These are phyloP conservation scores for Claviceps pusilla DNA, from an alignment of 2,329 filamentous ascomycete species.

Conservation along the genomic window DNA sequence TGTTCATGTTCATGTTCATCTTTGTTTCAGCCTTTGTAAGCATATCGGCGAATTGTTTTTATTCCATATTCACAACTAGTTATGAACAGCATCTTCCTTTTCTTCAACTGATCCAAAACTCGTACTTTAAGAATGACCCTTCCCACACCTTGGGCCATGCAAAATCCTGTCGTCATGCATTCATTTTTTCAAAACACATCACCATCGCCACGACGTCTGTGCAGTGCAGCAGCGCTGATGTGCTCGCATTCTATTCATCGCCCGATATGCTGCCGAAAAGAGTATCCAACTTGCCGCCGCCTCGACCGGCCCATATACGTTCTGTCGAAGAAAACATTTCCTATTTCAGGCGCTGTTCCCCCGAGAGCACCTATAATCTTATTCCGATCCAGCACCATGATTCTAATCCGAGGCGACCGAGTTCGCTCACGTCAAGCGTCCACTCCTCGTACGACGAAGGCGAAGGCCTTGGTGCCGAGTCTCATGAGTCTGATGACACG, in stretches of 20 bases:
- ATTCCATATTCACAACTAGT: not conserved
- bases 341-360: not conserved
- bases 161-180: not conserved
- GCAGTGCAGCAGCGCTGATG: not conserved
- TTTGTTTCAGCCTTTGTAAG: not conserved
- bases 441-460: not conserved
- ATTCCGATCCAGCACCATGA: not conserved
- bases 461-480: not conserved
- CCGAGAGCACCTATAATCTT: not conserved
- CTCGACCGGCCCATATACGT: not conserved
- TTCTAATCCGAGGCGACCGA: not conserved
- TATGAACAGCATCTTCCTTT: not conserved
- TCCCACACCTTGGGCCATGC: not conserved
- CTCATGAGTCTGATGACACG: not conserved
- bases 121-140: not conserved
- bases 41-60: not conserved
- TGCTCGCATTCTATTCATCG: not conserved
- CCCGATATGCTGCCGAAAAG: not conserved
- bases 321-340: not conserved
- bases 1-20: conserved; percentile 1
- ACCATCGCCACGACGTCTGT: not conserved
- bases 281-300: not conserved
- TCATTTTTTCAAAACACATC: not conserved
- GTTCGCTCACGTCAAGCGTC: not conserved
- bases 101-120: not conserved